Evolutionary conservation across 1,284 basidiomycete genomes (phyloP).

Genomic region (Fomitiporia mediterranea): DNA sequence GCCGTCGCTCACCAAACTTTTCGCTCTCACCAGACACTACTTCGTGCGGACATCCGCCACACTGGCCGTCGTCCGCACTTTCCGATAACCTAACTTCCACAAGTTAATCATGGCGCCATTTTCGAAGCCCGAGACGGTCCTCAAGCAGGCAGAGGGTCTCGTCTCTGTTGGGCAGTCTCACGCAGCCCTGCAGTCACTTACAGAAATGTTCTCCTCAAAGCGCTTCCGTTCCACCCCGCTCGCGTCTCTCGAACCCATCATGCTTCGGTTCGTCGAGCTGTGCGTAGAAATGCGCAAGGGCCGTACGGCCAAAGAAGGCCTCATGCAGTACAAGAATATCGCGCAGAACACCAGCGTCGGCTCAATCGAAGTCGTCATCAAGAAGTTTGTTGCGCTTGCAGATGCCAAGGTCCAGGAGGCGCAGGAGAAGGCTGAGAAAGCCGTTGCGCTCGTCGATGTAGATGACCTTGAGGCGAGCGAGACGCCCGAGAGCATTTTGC

Average conservation of each 20-base stretch:
- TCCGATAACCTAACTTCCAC: not conserved
- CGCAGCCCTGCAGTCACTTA: slow-evolving; percentile 84
- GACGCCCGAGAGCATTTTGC: slow-evolving; percentile 87
- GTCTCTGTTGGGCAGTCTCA: slow-evolving; percentile 86
- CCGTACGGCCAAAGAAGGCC: slow-evolving; percentile 89
- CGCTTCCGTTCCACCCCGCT: slow-evolving; percentile 92
- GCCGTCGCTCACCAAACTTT: not conserved
- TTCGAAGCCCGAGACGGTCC: slow-evolving; percentile 86
- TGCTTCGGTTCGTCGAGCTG: slow-evolving; percentile 90
- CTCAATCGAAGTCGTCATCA: slow-evolving; percentile 92
- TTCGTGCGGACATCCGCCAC: not conserved
- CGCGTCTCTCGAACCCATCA: slow-evolving; percentile 90
- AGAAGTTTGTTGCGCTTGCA: slow-evolving; percentile 82
- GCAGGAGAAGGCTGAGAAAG: slow-evolving; percentile 77
- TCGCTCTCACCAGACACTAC: not conserved
- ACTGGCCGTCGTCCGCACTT: slow-evolving; percentile 7
- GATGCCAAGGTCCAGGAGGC: slow-evolving; percentile 87
- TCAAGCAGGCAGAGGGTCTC: slow-evolving; percentile 90
- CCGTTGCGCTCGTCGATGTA: slow-evolving; percentile 61
- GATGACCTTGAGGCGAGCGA: slow-evolving; percentile 90
- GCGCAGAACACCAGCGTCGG: slow-evolving; percentile 90
- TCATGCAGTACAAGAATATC: slow-evolving; percentile 96
- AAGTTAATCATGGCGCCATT: slow-evolving; percentile 72
- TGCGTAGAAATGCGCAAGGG: slow-evolving; percentile 96
- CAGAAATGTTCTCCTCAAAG: slow-evolving; percentile 91